Evolutionary conservation across 495 filamentous ascomycete species (phyloP), one percentile per base, ranked within the genome.

Genomic region (Tuber calosporum): DNA sequence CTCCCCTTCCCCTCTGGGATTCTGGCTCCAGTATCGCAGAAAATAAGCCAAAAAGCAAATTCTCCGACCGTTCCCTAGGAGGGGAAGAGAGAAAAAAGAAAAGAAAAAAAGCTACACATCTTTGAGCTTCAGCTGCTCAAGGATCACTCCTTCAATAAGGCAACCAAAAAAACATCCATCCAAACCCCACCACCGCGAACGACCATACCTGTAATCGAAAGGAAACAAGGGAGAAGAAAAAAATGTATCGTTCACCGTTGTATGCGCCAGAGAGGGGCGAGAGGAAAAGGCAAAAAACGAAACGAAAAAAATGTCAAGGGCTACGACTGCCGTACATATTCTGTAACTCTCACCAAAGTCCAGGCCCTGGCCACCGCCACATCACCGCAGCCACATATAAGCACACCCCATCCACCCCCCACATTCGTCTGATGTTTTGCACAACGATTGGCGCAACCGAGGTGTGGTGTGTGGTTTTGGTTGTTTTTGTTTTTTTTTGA

Each of bases 381-480:
- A 72, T 26, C n/a, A 53, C 8, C 45, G 9, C 45, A 20, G 45
- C 45, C 48, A 53, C 22, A 48, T 48, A 58, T 3, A 30, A 58
- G 48, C n/a, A 58, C 41, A 1, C 41, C n/a, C 48, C 48, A 22
- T 11, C 53, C 26, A 62, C 26, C 48, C 45, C 26, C 53, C 26
- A 62, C 26, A 62, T 78, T 77, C 76, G 76, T 78, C 76, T 58
- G 76, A 78, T 78, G 76, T 78, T 77, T 77, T 78, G 42, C 70
- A 62, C 2, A 30, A 22, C 2, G 9, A n/a, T 26, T 30, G 53
- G 53, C 26, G 26, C 53, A 62, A 30, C 26, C 53, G 4, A 30
- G 15, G 53, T 30, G 53, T 62, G 53, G 53, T 62, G 53, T 62
- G 53, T 62, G 26, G 26, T 26, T 58, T 42, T 43, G 0, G 3